phyloP scores from a whole-genome alignment of 257 asterid genomes.

The Eustoma russellianum region DNA sequence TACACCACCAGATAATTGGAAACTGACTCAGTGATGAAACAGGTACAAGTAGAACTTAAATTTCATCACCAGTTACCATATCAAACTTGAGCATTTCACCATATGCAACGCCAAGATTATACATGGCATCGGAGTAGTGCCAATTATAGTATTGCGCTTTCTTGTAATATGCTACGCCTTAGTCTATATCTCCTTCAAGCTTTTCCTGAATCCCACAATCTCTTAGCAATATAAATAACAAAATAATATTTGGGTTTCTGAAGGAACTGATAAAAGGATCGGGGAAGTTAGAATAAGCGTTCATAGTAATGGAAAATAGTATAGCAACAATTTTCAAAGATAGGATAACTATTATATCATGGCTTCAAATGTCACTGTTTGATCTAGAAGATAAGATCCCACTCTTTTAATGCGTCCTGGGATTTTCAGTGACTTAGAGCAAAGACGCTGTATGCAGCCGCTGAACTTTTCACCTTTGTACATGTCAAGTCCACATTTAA shows the following conservation, averaged over 20 bases:
- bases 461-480: too few relatives aligned
- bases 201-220: constrained; percentile 53
- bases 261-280: too few relatives aligned
- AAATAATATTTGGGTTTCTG: background rate
- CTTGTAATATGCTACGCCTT: constrained; percentile 86
- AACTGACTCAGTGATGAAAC: background rate
- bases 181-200: constrained; percentile 91
- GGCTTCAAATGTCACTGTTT: constrained; percentile 1
- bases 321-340: background rate
- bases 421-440: too few relatives aligned
- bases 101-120: constrained; percentile 98
- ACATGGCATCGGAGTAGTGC: constrained; percentile 99
- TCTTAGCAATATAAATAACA: constrained; percentile 9
- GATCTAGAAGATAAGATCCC: background rate
- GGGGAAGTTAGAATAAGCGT: too few relatives aligned
- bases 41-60: background rate
- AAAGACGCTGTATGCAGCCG: too few relatives aligned
- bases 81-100: constrained; percentile 99
- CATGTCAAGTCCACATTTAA: too few relatives aligned
- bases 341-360: background rate
- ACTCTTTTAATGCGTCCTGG: background rate
- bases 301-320: background rate
- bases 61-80: constrained; percentile 41
- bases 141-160: constrained; percentile 89
- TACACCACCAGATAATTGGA: background rate